Evolutionary conservation across 2,329 filamentous ascomycete genomes (phyloP).

Genomic region (Chaetomium strumarium): DNA sequence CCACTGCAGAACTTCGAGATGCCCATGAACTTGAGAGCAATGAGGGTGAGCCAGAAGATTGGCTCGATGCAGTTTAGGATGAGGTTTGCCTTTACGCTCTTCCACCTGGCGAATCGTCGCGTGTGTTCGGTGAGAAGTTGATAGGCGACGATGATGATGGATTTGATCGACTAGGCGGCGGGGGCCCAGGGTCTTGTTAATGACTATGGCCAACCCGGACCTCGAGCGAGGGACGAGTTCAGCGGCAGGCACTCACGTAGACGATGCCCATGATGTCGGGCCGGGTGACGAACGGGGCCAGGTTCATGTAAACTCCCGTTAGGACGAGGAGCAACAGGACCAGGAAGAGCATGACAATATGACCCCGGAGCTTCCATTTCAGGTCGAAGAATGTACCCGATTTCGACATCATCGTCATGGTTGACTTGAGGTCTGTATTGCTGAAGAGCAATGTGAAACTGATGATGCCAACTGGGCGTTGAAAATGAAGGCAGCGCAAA

Average conservation of each 20-base stretch:
- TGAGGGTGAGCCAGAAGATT: slow-evolving; percentile 37
- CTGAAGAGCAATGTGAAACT: no score
- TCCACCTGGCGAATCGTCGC: slow-evolving; percentile 31
- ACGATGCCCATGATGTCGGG: slow-evolving; percentile 7
- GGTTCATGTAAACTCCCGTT: slow-evolving; percentile 1
- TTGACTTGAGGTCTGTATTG: no score
- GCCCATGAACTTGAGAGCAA: slow-evolving; percentile 27
- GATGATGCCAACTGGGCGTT: no score
- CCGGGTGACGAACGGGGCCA: background rate
- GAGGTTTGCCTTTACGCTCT: slow-evolving; percentile 35
- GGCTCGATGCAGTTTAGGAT: slow-evolving; percentile 38
- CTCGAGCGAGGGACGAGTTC: no score
- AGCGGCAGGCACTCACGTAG: slow-evolving; percentile 1
- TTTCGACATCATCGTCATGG: background rate
- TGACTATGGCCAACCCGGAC: no score
- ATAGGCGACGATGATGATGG: slow-evolving; percentile 36
- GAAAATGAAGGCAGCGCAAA: no score
- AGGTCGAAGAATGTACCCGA: background rate
- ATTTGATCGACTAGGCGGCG: slow-evolving; percentile 35
- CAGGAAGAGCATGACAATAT: background rate
- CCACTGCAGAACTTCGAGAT: slow-evolving; percentile 18
- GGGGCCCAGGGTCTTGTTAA: no score
- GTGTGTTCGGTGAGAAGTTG: slow-evolving; percentile 35
- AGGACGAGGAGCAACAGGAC: no score
- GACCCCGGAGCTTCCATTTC: background rate